A percentile compares a stretch with the other conserved stretches of the same genome.
Conservation (phyloP, 208 protist genomes). For the Trypanosoma rangeli region DNA sequence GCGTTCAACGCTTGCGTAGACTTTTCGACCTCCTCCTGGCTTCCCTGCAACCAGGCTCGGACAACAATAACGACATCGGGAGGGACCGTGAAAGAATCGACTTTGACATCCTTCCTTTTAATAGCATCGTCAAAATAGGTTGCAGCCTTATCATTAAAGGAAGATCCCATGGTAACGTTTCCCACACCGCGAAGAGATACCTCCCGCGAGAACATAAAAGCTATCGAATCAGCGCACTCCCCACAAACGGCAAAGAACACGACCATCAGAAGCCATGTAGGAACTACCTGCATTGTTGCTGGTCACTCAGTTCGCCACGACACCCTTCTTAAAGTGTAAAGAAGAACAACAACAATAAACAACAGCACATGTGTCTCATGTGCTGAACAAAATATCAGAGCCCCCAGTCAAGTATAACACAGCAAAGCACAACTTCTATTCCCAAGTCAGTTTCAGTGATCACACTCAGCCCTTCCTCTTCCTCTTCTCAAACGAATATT, state of each 20-base stretch:
- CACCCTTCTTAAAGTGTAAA: background rate
- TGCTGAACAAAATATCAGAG: background rate
- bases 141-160: constrained; percentile 29
- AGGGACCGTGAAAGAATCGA: constrained; percentile 18
- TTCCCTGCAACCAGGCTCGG: constrained; percentile 39
- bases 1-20: constrained; percentile 22
- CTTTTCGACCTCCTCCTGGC: constrained; percentile 5
- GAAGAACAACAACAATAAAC: constrained; percentile 3
- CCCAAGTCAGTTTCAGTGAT: no score
- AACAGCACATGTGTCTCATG: no score
- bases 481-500: no score
- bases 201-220: constrained; percentile 37
- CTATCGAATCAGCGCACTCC: constrained; percentile 6
- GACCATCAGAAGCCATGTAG: constrained; percentile 5
- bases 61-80: constrained; percentile 45
- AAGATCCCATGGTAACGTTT: constrained; percentile 23
- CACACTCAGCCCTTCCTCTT: no score
- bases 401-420: no score
- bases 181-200: constrained; percentile 43
- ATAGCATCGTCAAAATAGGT: constrained; percentile 31
- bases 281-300: background rate
- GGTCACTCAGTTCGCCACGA: background rate
- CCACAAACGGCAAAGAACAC: background rate
- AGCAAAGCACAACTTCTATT: no score
- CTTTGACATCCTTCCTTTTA: constrained; percentile 8